phyloP scores from a whole-genome alignment of 2,329 filamentous ascomycete genomes.

The Cyphellophora attinorum region DNA sequence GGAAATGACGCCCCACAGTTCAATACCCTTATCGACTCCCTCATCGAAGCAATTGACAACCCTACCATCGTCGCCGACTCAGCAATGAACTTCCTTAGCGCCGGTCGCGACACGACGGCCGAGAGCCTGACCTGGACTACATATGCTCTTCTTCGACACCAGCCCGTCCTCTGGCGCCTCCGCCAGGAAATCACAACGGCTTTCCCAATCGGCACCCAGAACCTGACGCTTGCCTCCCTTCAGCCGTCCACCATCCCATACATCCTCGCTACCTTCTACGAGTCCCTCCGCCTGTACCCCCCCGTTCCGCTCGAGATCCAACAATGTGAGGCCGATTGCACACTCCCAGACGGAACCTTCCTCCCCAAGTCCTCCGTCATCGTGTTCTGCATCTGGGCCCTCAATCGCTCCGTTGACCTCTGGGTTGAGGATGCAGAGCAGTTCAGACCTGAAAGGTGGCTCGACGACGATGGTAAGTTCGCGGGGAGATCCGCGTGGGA shows the following conservation, averaged over 20 bases:
- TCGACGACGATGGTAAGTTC: conserved; percentile 31
- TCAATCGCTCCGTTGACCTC: conserved; percentile 46
- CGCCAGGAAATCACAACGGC: conserved; percentile 13
- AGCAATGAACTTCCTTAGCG: conserved; percentile 57
- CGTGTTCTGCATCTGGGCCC: conserved; percentile 56
- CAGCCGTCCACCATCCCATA: conserved; percentile 39
- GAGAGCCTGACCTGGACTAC: conserved; percentile 57
- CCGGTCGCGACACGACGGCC: conserved; percentile 55
- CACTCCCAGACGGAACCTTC: conserved; percentile 33
- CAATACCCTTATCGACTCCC: conserved; percentile 50
- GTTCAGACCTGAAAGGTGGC: conserved; percentile 48
- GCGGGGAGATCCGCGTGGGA: conserved; percentile 32
- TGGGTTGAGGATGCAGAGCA: conserved; percentile 49
- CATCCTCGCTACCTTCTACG: conserved; percentile 51
- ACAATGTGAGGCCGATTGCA: conserved; percentile 43
- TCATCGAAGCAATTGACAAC: conserved; percentile 45
- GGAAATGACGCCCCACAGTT: conserved; percentile 22
- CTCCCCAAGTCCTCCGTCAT: conserved; percentile 46
- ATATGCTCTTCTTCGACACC: conserved; percentile 49
- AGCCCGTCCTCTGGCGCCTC: conserved; percentile 17
- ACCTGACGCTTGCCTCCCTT: conserved; percentile 12
- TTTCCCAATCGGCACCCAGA: conserved; percentile 2
- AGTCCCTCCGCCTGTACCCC: conserved; percentile 52
- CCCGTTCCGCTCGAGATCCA: conserved; percentile 59
- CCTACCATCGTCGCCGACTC: conserved; percentile 52